Conservation (phyloP, 164 flowering plant genomes). For the Piper longum region DNA sequence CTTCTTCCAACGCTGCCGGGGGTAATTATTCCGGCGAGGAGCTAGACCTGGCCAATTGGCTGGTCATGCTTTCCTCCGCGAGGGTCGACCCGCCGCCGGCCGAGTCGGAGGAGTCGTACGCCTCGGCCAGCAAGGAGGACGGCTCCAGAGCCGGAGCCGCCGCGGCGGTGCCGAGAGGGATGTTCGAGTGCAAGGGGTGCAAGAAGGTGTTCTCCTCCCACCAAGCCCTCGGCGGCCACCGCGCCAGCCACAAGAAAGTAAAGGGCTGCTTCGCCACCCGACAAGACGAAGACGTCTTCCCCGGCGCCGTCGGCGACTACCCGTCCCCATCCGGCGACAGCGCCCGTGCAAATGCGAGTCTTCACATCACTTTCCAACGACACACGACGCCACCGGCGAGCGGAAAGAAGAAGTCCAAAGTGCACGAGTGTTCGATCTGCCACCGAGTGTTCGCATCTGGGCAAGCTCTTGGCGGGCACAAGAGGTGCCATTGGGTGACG, state of each 20-base stretch:
- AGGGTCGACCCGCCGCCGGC: slow-evolving; percentile 29
- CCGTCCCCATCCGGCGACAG: no score
- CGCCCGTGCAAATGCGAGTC: no score
- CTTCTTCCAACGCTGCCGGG: no score
- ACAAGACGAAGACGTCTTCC: slow-evolving; percentile 41
- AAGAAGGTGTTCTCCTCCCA: no score
- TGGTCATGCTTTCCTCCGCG: slow-evolving; percentile 68
- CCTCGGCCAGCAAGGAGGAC: slow-evolving; percentile 74
- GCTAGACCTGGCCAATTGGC: slow-evolving; percentile 70
- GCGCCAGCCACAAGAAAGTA: slow-evolving; percentile 95
- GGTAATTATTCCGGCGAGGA: slow-evolving; percentile 36
- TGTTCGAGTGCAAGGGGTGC: no score
- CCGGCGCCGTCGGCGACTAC: not conserved
- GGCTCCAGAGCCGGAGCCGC: slow-evolving; percentile 60
- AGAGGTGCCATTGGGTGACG: slow-evolving; percentile 94
- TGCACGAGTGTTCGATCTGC: slow-evolving; percentile 82
- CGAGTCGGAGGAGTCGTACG: slow-evolving; percentile 69
- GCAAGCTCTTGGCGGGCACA: slow-evolving; percentile 93
- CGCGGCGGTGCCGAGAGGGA: slow-evolving; percentile 38
- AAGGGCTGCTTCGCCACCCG: slow-evolving; percentile 84
- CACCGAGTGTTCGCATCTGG: slow-evolving; percentile 74
- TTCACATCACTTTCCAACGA: no score
- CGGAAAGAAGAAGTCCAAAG: slow-evolving; percentile 46
- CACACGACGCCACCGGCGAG: no score
- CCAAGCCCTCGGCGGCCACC: slow-evolving; percentile 37